phyloP scores from a whole-genome alignment of 2,329 filamentous ascomycete genomes.

The Plectosphaerella cucumerina region DNA sequence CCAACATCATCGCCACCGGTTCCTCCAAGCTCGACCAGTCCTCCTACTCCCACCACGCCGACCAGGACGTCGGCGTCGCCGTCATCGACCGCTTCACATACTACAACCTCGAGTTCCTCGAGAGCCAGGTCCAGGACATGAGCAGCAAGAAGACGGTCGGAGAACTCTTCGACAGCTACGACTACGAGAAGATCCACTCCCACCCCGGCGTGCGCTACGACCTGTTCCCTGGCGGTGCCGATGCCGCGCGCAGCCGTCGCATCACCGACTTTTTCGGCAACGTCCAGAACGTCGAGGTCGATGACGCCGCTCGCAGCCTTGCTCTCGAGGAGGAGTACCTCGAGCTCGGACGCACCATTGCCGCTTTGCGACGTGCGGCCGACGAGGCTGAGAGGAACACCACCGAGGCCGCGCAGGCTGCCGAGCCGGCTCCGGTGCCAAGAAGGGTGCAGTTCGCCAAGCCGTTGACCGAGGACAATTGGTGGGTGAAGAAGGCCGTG shows the following conservation, averaged over 20 bases:
- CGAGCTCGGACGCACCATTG: constrained; percentile 67
- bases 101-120: constrained; percentile 95
- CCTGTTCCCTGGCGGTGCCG: constrained; percentile 81
- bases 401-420: constrained; percentile 6
- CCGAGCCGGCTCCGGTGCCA: constrained; percentile 13
- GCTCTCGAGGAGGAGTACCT: constrained; percentile 70
- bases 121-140: constrained; percentile 81
- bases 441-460: constrained; percentile 33
- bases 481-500: constrained; percentile 62
- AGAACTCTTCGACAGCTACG: constrained; percentile 94
- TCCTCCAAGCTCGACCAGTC: constrained; percentile 94
- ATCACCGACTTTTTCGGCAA: constrained; percentile 99
- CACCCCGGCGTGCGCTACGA: constrained; percentile 91
- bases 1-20: constrained; percentile 97
- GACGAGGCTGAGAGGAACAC: constrained; percentile 32
- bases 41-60: constrained; percentile 95
- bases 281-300: constrained; percentile 93
- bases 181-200: constrained; percentile 90
- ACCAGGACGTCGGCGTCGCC: constrained; percentile 95
- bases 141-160: constrained; percentile 86
- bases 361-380: constrained; percentile 44
- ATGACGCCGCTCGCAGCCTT: constrained; percentile 51
- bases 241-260: constrained; percentile 70
- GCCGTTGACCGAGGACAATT: constrained; percentile 60
- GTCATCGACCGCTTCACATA: constrained; percentile 99